phyloP scores from a whole-genome alignment of 805 yeast genomes.

The Cyberlindnera maritima region DNA sequence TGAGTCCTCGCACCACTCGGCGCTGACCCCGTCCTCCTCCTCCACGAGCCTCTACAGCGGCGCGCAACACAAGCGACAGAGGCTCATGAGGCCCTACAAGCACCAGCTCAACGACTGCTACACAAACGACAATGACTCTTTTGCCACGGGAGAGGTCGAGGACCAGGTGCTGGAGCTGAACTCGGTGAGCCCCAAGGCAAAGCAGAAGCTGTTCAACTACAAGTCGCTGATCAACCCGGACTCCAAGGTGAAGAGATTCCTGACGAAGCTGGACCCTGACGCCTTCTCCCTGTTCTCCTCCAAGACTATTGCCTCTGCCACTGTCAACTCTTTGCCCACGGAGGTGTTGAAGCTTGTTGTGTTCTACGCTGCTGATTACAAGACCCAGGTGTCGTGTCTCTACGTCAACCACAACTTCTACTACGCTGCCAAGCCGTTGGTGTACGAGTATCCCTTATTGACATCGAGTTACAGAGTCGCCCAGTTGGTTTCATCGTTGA shows the following conservation, averaged over 20 bases:
- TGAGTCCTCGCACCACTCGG: not conserved
- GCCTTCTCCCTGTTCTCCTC: conserved; percentile 31
- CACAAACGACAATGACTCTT: not conserved
- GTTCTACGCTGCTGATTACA: conserved; percentile 33
- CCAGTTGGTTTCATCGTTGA: conserved; percentile 70
- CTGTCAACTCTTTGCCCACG: conserved; percentile 31
- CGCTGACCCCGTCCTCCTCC: too few relatives aligned
- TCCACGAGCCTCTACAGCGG: too few relatives aligned
- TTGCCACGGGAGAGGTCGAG: conserved; percentile 2
- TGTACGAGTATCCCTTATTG: conserved; percentile 55
- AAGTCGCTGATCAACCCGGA: conserved; percentile 21
- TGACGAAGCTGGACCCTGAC: conserved; percentile 32
- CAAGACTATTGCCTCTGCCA: conserved; percentile 18
- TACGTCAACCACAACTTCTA: conserved; percentile 52
- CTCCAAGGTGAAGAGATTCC: conserved; percentile 23
- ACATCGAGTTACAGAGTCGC: conserved; percentile 77
- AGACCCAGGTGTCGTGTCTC: conserved; percentile 42
- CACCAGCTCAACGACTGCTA: not conserved
- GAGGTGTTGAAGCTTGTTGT: conserved; percentile 31
- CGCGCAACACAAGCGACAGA: not conserved
- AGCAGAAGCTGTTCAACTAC: conserved; percentile 15
- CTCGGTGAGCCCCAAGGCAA: not conserved
- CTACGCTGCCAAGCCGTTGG: conserved; percentile 46
- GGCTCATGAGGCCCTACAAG: too few relatives aligned
- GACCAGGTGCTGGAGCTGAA: conserved; percentile 6